Conservation (phyloP, 139 green algal genomes). For the Monoraphidium neglectum region DNA sequence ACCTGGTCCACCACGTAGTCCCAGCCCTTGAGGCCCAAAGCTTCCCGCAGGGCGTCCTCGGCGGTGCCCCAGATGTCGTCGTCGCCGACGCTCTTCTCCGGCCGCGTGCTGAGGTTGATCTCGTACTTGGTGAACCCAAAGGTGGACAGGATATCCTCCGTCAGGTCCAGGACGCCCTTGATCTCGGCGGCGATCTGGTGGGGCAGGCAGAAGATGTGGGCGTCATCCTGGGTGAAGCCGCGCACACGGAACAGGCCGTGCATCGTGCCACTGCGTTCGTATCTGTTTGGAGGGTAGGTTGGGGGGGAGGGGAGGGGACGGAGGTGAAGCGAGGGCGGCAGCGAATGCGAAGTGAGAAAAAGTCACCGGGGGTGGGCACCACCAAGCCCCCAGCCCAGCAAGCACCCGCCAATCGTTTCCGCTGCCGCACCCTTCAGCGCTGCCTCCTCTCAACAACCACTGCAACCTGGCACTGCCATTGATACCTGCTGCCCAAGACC, state of each 20-base stretch:
- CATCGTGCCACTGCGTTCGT: conserved; percentile 95
- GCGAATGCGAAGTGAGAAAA: no score
- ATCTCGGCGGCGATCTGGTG: conserved; percentile 90
- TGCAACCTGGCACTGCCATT: no score
- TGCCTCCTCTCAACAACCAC: no score
- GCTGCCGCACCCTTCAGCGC: no score
- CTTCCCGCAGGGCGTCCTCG: conserved; percentile 79
- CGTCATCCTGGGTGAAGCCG: conserved; percentile 99
- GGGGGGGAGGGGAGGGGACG: not conserved
- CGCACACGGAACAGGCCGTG: conserved; percentile 97
- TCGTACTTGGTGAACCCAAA: conserved; percentile 96
- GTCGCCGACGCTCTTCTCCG: conserved; percentile 92
- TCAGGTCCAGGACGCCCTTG: conserved; percentile 74
- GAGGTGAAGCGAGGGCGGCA: not conserved
- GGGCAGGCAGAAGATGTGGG: conserved; percentile 98
- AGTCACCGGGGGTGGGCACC: no score
- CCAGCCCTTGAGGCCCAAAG: conserved; percentile 82
- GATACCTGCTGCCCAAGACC: no score
- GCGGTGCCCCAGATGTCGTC: conserved; percentile 89
- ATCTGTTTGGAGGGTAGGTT: conserved; percentile 42
- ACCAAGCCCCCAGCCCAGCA: no score
- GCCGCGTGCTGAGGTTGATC: conserved; percentile 90
- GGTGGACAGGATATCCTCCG: conserved; percentile 72
- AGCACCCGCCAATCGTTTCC: no score
- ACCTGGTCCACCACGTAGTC: conserved; percentile 46